phyloP scores from a whole-genome alignment of 208 protist species.

The Herpetomonas samuelpessoai region DNA sequence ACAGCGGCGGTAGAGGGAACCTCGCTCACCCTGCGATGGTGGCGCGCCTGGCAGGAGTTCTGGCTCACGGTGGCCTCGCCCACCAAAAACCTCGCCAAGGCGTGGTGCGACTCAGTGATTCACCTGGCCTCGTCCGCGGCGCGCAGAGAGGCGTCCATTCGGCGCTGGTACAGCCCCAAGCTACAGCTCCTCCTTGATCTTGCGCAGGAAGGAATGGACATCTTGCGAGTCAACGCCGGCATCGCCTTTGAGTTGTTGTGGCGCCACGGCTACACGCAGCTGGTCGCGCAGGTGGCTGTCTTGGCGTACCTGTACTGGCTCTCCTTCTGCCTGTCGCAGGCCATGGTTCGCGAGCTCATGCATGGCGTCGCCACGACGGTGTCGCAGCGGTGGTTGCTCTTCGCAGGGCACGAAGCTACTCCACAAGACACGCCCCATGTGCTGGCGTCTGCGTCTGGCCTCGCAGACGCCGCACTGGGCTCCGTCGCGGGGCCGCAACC shows the following conservation, averaged over 20 bases:
- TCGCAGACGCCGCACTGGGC: too few relatives aligned
- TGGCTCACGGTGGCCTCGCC: conserved; percentile 76
- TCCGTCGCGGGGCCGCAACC: too few relatives aligned
- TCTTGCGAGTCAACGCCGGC: conserved; percentile 24
- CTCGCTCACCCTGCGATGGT: conserved; percentile 55
- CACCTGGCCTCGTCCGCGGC: conserved; percentile 43
- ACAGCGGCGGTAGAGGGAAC: conserved; percentile 40
- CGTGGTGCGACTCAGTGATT: conserved; percentile 68
- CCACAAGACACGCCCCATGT: too few relatives aligned
- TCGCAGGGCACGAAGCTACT: background rate
- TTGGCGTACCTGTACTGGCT: conserved; percentile 36
- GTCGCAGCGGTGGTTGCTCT: background rate
- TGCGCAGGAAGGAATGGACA: conserved; percentile 20
- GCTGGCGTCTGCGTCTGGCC: too few relatives aligned
- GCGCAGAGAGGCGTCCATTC: conserved; percentile 64
- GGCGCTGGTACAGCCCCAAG: conserved; percentile 55
- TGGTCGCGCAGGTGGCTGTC: conserved; percentile 8
- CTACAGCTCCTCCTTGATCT: conserved; percentile 14
- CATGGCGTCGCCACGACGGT: conserved; percentile 9
- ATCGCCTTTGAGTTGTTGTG: conserved; percentile 7
- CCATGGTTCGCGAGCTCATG: conserved; percentile 24
- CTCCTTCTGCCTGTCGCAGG: conserved; percentile 21
- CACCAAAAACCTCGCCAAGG: conserved; percentile 77
- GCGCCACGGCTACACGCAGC: conserved; percentile 2
- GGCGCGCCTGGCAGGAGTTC: conserved; percentile 68